Evolutionary conservation across 2,329 filamentous ascomycete species (phyloP), one percentile per base, ranked within the genome.

Genomic region (Hypoxylon sp.): DNA sequence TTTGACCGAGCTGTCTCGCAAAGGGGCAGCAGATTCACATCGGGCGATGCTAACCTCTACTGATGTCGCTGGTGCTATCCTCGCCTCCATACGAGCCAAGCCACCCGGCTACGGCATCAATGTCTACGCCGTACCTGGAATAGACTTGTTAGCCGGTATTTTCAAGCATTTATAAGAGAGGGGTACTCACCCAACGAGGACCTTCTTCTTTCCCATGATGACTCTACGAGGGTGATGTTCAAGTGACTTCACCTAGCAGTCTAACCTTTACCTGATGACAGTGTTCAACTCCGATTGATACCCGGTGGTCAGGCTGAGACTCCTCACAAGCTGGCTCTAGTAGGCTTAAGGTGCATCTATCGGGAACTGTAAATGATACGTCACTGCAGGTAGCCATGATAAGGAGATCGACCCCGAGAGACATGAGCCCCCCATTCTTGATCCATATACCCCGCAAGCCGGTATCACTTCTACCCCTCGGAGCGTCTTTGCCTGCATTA

Each of bases 81-180:
- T 91, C 83, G 31, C 89, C 88, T 13, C 87, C 87, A 67, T 92
- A 92, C 0, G 85, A 89, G 0, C 89, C 89, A 0, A 92, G 78
- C 89, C 89, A 92, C 7, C 89, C 88, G 1, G 88, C 84, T 1
- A 91, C 87, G n/a, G 88, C 88, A 63, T 92, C 88, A 21, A 92
- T 87, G 60, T 92, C 89, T 20, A 91, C 86, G 2, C 88, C 87
- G 66, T 90, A 90, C 64, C 83, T 79, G 23, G 37, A 8, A 17
- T 29, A 23, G 2, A 6, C 24, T 29, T 23, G 37, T 64, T 31
- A 64, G 55, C 23, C 8, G 4, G 17, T 38, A n/a, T 2, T 17
- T 27, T 27, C 13, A 45, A 21, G 17, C 17, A n/a, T 31, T 9
- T 9, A 38, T 8, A 4, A 26, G 35, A 3, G 4, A n/a, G n/a